A percentile compares a stretch with the other conserved stretches of the same genome.
Conservation (phyloP, 305 asterid species). For the Fraxinus dipetala region DNA sequence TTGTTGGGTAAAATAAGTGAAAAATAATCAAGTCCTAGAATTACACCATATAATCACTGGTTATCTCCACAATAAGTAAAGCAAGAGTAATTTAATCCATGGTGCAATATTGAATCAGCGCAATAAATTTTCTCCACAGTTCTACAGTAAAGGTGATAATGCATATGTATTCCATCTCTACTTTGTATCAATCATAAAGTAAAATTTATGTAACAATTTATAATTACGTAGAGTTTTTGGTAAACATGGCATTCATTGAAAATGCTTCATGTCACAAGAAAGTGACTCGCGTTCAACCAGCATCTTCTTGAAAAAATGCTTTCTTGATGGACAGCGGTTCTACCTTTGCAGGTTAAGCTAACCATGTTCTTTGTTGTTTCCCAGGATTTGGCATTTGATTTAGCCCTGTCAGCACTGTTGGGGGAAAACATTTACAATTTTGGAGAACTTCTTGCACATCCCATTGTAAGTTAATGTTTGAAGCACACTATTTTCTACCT, state of each 20-base stretch:
- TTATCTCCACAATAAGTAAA: neutral
- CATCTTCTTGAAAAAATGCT: neutral
- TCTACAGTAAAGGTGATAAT: neutral
- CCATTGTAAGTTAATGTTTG: conserved; percentile 60
- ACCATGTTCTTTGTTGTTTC: conserved; percentile 20
- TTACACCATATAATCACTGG: neutral
- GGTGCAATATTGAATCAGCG: neutral
- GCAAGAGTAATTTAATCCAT: neutral
- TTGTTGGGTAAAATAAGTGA: neutral
- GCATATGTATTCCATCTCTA: neutral
- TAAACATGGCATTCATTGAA: neutral
- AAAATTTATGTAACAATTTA: conserved; percentile 5
- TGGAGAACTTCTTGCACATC: conserved; percentile 97
- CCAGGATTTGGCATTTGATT: conserved; percentile 90
- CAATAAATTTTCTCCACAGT: neutral
- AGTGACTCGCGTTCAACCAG: neutral
- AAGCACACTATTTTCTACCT: neutral
- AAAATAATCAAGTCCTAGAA: neutral
- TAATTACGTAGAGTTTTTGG: neutral
- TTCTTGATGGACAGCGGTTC: neutral
- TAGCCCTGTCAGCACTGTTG: conserved; percentile 79
- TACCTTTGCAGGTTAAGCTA: conserved; percentile 15
- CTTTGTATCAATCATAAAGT: neutral
- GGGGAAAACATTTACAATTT: conserved; percentile 96
- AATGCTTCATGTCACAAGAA: neutral